Conservation (phyloP, 805 yeast genomes). For the Barnettozyma pratensis region DNA sequence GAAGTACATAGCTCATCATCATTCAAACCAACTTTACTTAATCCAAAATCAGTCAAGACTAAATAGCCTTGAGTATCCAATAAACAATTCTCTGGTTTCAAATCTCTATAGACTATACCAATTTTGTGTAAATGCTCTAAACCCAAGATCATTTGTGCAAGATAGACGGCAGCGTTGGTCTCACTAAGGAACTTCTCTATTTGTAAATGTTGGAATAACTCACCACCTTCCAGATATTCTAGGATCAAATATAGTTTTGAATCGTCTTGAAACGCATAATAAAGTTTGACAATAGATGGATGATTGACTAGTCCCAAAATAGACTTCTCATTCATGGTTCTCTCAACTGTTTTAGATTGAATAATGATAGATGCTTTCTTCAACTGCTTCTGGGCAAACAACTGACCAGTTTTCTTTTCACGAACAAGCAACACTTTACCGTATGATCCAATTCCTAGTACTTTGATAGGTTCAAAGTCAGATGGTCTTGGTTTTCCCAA, state of each 20-base stretch:
- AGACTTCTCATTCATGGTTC: slow-evolving; percentile 76
- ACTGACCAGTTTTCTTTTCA: slow-evolving; percentile 52
- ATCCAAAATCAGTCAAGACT: slow-evolving; percentile 93
- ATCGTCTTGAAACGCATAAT: slow-evolving; percentile 78
- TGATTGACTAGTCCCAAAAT: slow-evolving; percentile 68
- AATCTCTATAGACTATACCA: slow-evolving; percentile 92
- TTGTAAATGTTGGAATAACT: slow-evolving; percentile 89
- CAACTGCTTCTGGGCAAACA: slow-evolving; percentile 84
- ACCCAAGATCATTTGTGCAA: slow-evolving; percentile 91
- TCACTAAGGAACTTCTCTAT: slow-evolving; percentile 91
- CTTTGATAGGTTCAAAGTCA: slow-evolving; percentile 73
- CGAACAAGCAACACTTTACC: slow-evolving; percentile 81
- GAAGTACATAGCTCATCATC: slow-evolving; percentile 70
- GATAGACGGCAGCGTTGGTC: slow-evolving; percentile 87
- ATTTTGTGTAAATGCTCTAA: slow-evolving; percentile 90
- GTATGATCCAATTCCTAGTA: slow-evolving; percentile 82
- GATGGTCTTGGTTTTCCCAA: slow-evolving; percentile 24
- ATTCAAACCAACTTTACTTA: slow-evolving; percentile 67
- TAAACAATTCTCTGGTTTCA: slow-evolving; percentile 92
- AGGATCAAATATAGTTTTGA: slow-evolving; percentile 68
- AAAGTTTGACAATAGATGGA: slow-evolving; percentile 76
- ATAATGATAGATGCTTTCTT: slow-evolving; percentile 77
- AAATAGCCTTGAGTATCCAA: slow-evolving; percentile 93
- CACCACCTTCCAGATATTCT: slow-evolving; percentile 89
- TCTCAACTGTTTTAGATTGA: slow-evolving; percentile 49